Evolutionary conservation across 139 green algal species (phyloP), one percentile per base, ranked within the genome.

Genomic region (Pleodorina starrii): DNA sequence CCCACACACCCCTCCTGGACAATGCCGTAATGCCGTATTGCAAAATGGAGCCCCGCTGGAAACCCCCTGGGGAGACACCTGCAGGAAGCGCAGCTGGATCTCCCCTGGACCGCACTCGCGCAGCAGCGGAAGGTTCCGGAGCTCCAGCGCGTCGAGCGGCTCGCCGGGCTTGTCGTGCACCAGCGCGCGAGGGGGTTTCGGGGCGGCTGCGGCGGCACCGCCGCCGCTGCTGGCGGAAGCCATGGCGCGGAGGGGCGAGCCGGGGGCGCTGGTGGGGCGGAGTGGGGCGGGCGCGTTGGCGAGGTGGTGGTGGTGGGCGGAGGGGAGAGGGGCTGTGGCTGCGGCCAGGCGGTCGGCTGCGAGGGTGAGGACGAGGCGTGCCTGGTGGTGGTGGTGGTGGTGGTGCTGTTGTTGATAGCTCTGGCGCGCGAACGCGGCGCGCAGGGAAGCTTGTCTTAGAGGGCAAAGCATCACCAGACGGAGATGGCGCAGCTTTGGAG

Each of bases 111-210:
- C 68, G 46, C 17, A 44, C 5, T 38, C 10, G 2, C 60, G 3
- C 29, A 27, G n/a, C 4, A n/a, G 46, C 14, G 59, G 59, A 35
- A 91, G 50, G 7, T 84, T 36, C 21, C 71, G 60, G 0, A 91
- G 60, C 63, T 38, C 27, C 46, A 91, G 77, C 1, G 74, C 77
- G 19, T 87, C 87, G 29, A 88, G 78, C 25, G 87, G 87, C 68
- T 91, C 87, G 48, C 87, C 87, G 6, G 46, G 25, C 0, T 36
- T 51, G 16, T 86, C 82, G 40, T 74, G 77, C 23, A 88, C 69
- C 27, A 91, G 87, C 0, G 77, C 85, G 14, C 78, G 78, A 40
- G 35, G 78, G 25, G 35, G 50, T 5, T 16, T 14, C 6, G 32
- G 35, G 32, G 5, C 19, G 27, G 50, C 48, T 0, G 23, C 36